These are phyloP conservation scores for Taphrina wiesneri DNA, from an alignment of 1,139 yeast species.

Conservation along the genomic window DNA sequence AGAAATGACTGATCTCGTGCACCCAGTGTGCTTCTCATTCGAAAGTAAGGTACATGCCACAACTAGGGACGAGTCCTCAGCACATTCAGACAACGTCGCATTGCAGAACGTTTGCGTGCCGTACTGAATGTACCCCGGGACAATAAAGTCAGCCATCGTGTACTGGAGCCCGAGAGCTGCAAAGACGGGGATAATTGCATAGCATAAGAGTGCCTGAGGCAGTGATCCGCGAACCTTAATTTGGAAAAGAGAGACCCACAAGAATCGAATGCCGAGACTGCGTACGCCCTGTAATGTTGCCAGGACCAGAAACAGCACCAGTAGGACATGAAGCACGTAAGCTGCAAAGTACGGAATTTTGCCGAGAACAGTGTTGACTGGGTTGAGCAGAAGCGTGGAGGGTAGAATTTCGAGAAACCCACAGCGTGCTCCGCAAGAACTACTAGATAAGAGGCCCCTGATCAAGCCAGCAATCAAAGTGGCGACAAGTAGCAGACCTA, in stretches of 20 bases:
- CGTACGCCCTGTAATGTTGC: conserved; percentile 39
- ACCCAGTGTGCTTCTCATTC: conserved; percentile 23
- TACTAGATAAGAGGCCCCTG: conserved; percentile 1
- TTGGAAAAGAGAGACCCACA: conserved; percentile 40
- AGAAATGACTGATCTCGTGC: conserved; percentile 39
- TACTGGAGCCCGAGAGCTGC: conserved; percentile 40
- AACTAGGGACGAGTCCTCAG: conserved; percentile 36
- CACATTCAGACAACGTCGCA: conserved; percentile 39
- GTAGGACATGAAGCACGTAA: conserved; percentile 37
- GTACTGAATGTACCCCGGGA: conserved; percentile 40
- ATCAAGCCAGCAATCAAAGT: conserved; percentile 37
- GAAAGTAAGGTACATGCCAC: conserved; percentile 13
- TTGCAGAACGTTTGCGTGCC: conserved; percentile 41
- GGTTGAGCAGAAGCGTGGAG: conserved; percentile 14
- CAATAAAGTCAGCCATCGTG: conserved; percentile 37
- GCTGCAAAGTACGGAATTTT: not conserved
- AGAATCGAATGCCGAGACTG: conserved; percentile 40
- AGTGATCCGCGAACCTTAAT: conserved; percentile 39
- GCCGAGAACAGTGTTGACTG: conserved; percentile 2
- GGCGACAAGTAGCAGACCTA: conserved; percentile 36
- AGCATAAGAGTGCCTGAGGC: conserved; percentile 40
- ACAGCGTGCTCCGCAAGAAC: conserved; percentile 38
- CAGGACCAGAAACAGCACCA: conserved; percentile 39
- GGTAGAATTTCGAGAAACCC: conserved; percentile 34
- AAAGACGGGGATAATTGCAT: conserved; percentile 38